These are phyloP conservation scores for Aegilops tauschii DNA, from an alignment of 176 grass and related monocot genomes.

Conservation along the genomic window DNA sequence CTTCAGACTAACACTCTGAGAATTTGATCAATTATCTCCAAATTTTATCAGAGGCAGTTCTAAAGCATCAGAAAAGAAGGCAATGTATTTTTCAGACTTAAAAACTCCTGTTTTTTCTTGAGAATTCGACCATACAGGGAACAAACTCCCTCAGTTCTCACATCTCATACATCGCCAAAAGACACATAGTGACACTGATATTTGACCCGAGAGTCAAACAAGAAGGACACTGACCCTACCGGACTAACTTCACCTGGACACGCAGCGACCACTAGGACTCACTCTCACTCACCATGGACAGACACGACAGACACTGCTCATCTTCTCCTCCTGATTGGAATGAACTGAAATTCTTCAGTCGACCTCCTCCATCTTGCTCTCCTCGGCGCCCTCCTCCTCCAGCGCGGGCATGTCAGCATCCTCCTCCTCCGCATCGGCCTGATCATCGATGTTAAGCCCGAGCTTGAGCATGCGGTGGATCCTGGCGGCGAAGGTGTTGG, in stretches of 20 bases:
- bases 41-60: no score
- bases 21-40: no score
- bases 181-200: not conserved
- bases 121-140: not conserved
- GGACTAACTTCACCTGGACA: no score
- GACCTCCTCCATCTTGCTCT: slow-evolving; percentile 69
- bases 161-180: not conserved
- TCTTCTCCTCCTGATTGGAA: no score
- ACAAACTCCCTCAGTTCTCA: not conserved
- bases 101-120: no score
- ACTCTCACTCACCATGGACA: no score
- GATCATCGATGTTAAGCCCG: slow-evolving; percentile 24
- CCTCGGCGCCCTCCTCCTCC: slow-evolving; percentile 31
- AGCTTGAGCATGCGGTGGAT: slow-evolving; percentile 55
- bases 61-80: no score
- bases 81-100: no score
- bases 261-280: no score
- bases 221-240: no score
- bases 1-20: no score
- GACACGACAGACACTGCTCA: no score
- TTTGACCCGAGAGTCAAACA: not conserved
- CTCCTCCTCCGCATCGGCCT: not conserved
- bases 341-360: not conserved
- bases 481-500: slow-evolving; percentile 53
- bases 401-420: slow-evolving; percentile 31